These are phyloP conservation scores for Aspergillus sp. DNA, from an alignment of 2,329 filamentous ascomycete species.

Conservation along the genomic window DNA sequence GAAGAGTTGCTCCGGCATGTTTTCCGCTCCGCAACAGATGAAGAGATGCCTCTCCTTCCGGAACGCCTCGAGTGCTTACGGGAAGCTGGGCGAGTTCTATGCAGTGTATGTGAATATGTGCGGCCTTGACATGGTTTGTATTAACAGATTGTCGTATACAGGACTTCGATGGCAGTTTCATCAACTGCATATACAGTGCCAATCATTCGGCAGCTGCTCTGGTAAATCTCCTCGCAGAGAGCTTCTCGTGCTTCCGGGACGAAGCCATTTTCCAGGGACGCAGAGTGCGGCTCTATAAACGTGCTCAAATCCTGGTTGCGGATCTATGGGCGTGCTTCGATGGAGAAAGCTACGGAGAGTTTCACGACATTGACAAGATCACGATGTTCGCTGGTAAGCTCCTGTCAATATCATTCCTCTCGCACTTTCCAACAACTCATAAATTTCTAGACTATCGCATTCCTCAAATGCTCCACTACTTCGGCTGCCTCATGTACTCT, in stretches of 20 bases:
- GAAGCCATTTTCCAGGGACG: slow-evolving; percentile 72
- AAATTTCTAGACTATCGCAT: slow-evolving; percentile 74
- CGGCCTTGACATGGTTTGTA: slow-evolving; percentile 1
- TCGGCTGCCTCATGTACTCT: slow-evolving; percentile 82
- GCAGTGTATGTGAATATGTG: slow-evolving; percentile 57
- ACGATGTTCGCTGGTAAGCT: slow-evolving; percentile 83
- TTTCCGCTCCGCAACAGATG: slow-evolving; percentile 82
- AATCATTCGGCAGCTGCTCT: slow-evolving; percentile 77
- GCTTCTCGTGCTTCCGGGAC: slow-evolving; percentile 86
- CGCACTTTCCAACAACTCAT: not conserved
- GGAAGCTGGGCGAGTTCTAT: slow-evolving; percentile 78
- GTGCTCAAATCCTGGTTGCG: slow-evolving; percentile 92
- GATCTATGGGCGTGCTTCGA: slow-evolving; percentile 97
- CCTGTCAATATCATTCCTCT: not conserved
- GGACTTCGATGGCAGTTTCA: slow-evolving; percentile 74
- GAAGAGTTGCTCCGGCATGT: slow-evolving; percentile 71
- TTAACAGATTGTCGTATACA: slow-evolving; percentile 33
- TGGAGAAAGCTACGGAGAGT: slow-evolving; percentile 73
- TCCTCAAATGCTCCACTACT: slow-evolving; percentile 82
- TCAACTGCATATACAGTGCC: slow-evolving; percentile 71
- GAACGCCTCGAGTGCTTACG: slow-evolving; percentile 76
- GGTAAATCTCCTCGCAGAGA: slow-evolving; percentile 78
- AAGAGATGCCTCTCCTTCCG: slow-evolving; percentile 80
- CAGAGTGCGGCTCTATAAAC: slow-evolving; percentile 80
- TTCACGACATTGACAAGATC: slow-evolving; percentile 88